These are phyloP conservation scores for Priceomyces castillae DNA, from an alignment of 805 yeast genomes.

Conservation along the genomic window DNA sequence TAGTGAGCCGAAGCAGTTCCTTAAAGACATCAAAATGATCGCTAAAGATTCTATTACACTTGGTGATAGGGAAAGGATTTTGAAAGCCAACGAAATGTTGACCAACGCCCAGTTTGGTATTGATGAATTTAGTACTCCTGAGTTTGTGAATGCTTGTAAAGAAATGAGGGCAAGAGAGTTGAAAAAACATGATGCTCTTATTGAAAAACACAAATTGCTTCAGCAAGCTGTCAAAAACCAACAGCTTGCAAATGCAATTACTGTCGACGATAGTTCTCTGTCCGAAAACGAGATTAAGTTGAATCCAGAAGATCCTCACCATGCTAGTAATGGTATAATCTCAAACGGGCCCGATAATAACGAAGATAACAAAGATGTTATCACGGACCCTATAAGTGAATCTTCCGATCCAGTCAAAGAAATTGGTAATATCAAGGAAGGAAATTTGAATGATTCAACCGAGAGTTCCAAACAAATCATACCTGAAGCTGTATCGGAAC, in stretches of 20 bases:
- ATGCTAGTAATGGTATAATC: too few relatives aligned
- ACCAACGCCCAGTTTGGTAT: conserved; percentile 95
- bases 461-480: too few relatives aligned
- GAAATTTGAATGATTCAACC: too few relatives aligned
- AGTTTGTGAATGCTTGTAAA: conserved; percentile 72
- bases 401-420: too few relatives aligned
- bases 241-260: conserved; percentile 5
- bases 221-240: conserved; percentile 22
- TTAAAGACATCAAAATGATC: conserved; percentile 81
- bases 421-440: too few relatives aligned
- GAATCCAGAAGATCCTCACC: not conserved
- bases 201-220: conserved; percentile 33
- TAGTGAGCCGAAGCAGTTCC: conserved; percentile 86
- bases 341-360: too few relatives aligned
- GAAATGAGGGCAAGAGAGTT: conserved; percentile 67
- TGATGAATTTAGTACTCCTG: conserved; percentile 79
- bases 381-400: too few relatives aligned
- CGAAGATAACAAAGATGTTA: too few relatives aligned
- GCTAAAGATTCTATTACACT: conserved; percentile 68
- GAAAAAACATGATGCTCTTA: conserved; percentile 45
- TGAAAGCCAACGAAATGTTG: conserved; percentile 88
- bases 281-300: not conserved
- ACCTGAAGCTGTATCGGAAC: conserved; percentile 3
- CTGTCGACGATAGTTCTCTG: not conserved
- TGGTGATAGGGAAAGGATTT: conserved; percentile 80